Percentiles rank a stretch among this genome's conserved stretches.
phyloP scores from a whole-genome alignment of 768 basidiomycete species.

The Tylopilus subfusipes region DNA sequence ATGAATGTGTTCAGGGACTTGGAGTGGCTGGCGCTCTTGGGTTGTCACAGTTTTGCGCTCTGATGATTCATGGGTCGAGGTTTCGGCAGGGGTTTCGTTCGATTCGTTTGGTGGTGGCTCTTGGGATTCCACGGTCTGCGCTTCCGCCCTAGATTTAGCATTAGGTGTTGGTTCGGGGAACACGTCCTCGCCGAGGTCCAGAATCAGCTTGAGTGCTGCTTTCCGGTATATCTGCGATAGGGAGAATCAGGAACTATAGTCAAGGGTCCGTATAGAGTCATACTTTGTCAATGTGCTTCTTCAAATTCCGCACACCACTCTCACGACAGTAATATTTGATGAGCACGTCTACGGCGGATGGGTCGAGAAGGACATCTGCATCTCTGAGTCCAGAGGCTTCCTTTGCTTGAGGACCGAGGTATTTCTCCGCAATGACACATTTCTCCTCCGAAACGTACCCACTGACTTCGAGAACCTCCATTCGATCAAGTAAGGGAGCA shows the following conservation, averaged over 20 bases:
- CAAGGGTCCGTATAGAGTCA: background rate
- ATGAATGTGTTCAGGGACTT: conserved; percentile 74
- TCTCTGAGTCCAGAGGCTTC: conserved; percentile 83
- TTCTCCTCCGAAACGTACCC: conserved; percentile 96
- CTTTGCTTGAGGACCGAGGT: conserved; percentile 90
- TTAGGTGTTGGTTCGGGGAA: conserved; percentile 65
- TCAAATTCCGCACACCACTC: conserved; percentile 93
- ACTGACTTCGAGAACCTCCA: conserved; percentile 94
- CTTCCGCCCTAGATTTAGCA: conserved; percentile 14
- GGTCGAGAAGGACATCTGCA: conserved; percentile 78
- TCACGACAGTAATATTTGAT: conserved; percentile 98
- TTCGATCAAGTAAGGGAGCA: conserved; percentile 88
- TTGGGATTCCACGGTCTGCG: conserved; percentile 50
- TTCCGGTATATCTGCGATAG: conserved; percentile 92
- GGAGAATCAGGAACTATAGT: background rate
- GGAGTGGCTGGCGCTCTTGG: conserved; percentile 71
- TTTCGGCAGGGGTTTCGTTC: conserved; percentile 13
- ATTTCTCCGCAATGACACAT: conserved; percentile 78
- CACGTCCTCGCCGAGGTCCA: conserved; percentile 82
- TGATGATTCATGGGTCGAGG: conserved; percentile 21
- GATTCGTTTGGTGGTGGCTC: conserved; percentile 44
- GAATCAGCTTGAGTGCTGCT: conserved; percentile 86
- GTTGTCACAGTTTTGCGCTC: conserved; percentile 67
- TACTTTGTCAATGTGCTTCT: conserved; percentile 99
- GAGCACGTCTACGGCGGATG: conserved; percentile 74